These are phyloP conservation scores for Sporisorium scitamineum DNA, from an alignment of 1,284 basidiomycete genomes.

Conservation along the genomic window DNA sequence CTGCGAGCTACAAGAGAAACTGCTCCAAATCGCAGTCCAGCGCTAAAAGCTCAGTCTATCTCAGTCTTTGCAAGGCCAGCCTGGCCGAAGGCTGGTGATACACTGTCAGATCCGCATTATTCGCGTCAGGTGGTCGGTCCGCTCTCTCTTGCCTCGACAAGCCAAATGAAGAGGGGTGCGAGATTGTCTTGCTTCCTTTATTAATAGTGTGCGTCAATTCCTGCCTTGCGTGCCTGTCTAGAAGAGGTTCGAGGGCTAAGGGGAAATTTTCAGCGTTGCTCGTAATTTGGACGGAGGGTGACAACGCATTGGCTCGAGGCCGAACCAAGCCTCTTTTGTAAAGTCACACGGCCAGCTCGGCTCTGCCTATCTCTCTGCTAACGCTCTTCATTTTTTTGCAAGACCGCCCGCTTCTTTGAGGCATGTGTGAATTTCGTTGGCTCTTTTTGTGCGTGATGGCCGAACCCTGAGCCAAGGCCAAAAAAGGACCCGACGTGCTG, in stretches of 20 bases:
- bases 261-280: neutral
- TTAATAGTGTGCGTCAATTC: no score
- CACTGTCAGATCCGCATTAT: constrained; percentile 7
- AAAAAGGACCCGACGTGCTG: neutral
- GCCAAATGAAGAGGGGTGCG: neutral
- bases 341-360: constrained; percentile 4
- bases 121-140: constrained; percentile 12
- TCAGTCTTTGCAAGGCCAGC: neutral
- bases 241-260: neutral
- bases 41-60: neutral
- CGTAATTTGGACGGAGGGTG: no score
- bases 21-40: neutral
- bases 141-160: neutral
- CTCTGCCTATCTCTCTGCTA: neutral
- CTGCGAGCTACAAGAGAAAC: constrained; percentile 4
- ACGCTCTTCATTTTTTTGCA: neutral
- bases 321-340: neutral
- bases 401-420: neutral
- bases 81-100: no score
- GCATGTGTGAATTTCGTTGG: neutral
- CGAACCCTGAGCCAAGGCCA: constrained; percentile 6
- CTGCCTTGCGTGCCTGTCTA: neutral
- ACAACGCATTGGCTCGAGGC: neutral
- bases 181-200: no score
- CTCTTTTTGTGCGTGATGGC: neutral